Conservation (phyloP, 345 rosid species). For the Citrus reticulata region DNA sequence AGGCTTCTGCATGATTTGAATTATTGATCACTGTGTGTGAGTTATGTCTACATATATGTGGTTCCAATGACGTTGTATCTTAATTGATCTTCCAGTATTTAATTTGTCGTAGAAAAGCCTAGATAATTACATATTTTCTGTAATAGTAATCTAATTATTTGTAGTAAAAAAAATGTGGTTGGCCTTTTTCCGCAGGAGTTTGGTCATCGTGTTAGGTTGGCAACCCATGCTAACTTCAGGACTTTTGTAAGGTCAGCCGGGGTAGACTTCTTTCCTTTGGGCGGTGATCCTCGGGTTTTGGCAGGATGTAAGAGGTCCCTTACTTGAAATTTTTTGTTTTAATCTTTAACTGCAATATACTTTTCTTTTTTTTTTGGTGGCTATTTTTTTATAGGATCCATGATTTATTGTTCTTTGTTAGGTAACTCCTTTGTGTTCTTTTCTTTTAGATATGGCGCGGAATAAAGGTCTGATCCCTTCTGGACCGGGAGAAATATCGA, state of each 20-base stretch:
- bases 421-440: background rate
- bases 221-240: constrained; percentile 88
- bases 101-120: background rate
- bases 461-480: constrained; percentile 97
- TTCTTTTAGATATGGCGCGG: constrained; percentile 81
- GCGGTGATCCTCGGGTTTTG: constrained; percentile 93
- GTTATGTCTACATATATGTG: background rate
- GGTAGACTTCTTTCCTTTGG: constrained; percentile 87
- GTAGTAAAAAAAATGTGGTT: background rate
- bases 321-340: constrained; percentile 7
- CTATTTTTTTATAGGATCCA: background rate
- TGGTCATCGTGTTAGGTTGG: constrained; percentile 92
- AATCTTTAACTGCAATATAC: background rate
- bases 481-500: constrained; percentile 87
- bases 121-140: background rate
- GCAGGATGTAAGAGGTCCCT: constrained; percentile 83
- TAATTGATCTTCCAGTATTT: background rate
- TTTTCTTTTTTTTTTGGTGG: background rate
- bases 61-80: background rate
- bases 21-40: background rate
- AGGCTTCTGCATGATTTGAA: background rate
- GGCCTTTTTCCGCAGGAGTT: constrained; percentile 54
- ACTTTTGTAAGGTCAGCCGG: constrained; percentile 80
- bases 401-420: background rate
- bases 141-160: background rate